Evolutionary conservation across 164 flowering plant species (phyloP).

Genomic region (Magnolia officinalis): DNA sequence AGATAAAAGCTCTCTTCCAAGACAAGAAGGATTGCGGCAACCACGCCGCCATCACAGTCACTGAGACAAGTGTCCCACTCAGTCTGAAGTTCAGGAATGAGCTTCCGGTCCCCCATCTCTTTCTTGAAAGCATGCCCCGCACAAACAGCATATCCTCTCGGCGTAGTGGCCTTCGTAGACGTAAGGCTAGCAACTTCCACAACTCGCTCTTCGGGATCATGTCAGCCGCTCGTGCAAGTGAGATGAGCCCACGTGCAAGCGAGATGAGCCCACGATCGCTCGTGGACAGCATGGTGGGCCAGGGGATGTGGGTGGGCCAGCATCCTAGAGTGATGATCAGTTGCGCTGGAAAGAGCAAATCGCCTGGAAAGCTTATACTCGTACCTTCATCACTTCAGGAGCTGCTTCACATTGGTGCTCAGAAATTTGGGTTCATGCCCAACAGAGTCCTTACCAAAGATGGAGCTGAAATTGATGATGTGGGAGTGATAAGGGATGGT

Average conservation of each 20-base stretch:
- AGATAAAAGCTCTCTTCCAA: slow-evolving; percentile 53
- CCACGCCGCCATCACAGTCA: slow-evolving; percentile 18
- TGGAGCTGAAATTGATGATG: slow-evolving; percentile 65
- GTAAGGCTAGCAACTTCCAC: slow-evolving; percentile 51
- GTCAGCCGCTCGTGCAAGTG: slow-evolving; percentile 47
- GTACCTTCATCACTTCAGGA: slow-evolving; percentile 58
- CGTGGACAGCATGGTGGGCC: neutral
- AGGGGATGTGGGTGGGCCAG: neutral
- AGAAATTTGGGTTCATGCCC: slow-evolving; percentile 47
- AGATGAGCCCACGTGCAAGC: slow-evolving; percentile 30
- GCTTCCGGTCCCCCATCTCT: slow-evolving; percentile 29
- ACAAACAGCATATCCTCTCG: slow-evolving; percentile 18
- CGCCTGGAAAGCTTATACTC: slow-evolving; percentile 48
- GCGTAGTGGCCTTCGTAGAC: slow-evolving; percentile 33
- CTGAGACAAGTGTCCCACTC: slow-evolving; percentile 25
- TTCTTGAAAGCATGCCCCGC: slow-evolving; percentile 21
- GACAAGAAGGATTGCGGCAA: slow-evolving; percentile 19
- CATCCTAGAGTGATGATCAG: slow-evolving; percentile 57
- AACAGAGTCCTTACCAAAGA: slow-evolving; percentile 45
- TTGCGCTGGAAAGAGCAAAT: slow-evolving; percentile 47
- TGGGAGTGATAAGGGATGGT: slow-evolving; percentile 73
- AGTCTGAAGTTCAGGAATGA: slow-evolving; percentile 52
- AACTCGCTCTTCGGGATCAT: slow-evolving; percentile 82
- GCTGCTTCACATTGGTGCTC: slow-evolving; percentile 46
- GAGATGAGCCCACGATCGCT: slow-evolving; percentile 26